These are phyloP conservation scores for Bruguiera sexangula DNA, from an alignment of 345 rosid genomes.

Conservation along the genomic window DNA sequence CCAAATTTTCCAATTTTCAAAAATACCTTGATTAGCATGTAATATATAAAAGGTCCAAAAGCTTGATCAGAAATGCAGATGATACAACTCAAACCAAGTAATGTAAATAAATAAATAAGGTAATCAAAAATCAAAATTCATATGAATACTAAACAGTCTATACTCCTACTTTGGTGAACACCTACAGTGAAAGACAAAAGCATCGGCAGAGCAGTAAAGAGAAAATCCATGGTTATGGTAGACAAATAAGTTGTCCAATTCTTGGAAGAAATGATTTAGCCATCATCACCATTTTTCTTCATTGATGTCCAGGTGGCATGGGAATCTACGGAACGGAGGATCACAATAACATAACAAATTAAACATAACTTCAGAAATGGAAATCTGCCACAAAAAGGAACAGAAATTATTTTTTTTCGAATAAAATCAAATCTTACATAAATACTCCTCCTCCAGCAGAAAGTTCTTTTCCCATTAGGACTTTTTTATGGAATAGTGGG, in stretches of 20 bases:
- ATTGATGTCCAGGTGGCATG: constrained; percentile 15
- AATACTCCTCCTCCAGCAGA: too few relatives aligned
- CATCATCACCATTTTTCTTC: constrained; percentile 46
- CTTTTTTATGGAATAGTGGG: too few relatives aligned
- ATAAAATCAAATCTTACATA: too few relatives aligned
- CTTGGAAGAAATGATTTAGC: constrained; percentile 34
- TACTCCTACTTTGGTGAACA: neutral
- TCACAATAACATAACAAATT: neutral
- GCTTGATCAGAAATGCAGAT: neutral
- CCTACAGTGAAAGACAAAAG: constrained; percentile 67
- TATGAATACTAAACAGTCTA: neutral
- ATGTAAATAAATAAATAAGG: too few relatives aligned
- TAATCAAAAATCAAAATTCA: too few relatives aligned
- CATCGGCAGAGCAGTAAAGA: constrained; percentile 57
- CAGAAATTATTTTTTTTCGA: too few relatives aligned
- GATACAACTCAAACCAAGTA: too few relatives aligned
- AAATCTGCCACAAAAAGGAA: too few relatives aligned
- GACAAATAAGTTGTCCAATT: constrained; percentile 40
- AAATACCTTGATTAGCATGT: neutral
- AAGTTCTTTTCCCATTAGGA: too few relatives aligned
- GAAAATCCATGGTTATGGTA: constrained; percentile 52
- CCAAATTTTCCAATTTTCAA: too few relatives aligned
- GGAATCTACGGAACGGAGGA: constrained; percentile 18
- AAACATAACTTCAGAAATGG: neutral
- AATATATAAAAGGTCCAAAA: neutral